A percentile compares a stretch with the other conserved stretches of the same genome.
These are phyloP conservation scores for Trametes versicolor DNA, from an alignment of 1,284 basidiomycete species.

Conservation along the genomic window DNA sequence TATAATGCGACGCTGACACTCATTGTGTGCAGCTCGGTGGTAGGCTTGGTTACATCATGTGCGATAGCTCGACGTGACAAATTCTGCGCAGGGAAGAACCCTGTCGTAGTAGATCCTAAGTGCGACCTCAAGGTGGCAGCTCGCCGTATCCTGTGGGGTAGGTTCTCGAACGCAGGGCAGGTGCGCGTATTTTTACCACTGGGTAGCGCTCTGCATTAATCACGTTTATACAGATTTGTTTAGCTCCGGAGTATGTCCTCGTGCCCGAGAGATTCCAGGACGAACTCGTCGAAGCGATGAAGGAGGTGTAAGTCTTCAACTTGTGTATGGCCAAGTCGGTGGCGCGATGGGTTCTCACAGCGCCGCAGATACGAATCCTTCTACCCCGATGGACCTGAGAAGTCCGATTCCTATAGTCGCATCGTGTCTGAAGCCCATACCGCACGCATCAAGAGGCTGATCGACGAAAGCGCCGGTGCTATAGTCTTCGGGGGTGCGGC, in stretches of 20 bases:
- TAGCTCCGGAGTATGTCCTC: constrained; percentile 82
- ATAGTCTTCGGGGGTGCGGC: constrained; percentile 77
- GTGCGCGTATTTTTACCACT: constrained; percentile 51
- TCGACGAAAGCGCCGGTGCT: constrained; percentile 77
- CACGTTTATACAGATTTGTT: constrained; percentile 37
- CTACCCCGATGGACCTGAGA: constrained; percentile 59
- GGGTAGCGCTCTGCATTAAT: neutral
- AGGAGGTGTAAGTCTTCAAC: constrained; percentile 58
- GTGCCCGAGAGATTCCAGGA: constrained; percentile 71
- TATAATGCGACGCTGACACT: too few species aligned
- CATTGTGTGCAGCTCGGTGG: too few species aligned
- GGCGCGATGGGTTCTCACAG: neutral
- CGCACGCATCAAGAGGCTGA: constrained; percentile 66
- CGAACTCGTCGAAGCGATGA: constrained; percentile 65
- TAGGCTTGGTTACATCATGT: too few species aligned
- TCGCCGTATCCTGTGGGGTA: constrained; percentile 83
- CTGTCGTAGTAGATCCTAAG: constrained; percentile 80
- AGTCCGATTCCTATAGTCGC: constrained; percentile 54
- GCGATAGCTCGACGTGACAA: neutral
- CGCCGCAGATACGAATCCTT: constrained; percentile 60
- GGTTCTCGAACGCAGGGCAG: constrained; percentile 80
- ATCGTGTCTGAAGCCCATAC: constrained; percentile 66
- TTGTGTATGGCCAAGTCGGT: neutral
- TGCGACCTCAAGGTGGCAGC: constrained; percentile 69
- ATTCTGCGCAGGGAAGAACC: constrained; percentile 72